Evolutionary conservation across 768 basidiomycete species (phyloP).

Genomic region (Mycena albidolilacea): DNA sequence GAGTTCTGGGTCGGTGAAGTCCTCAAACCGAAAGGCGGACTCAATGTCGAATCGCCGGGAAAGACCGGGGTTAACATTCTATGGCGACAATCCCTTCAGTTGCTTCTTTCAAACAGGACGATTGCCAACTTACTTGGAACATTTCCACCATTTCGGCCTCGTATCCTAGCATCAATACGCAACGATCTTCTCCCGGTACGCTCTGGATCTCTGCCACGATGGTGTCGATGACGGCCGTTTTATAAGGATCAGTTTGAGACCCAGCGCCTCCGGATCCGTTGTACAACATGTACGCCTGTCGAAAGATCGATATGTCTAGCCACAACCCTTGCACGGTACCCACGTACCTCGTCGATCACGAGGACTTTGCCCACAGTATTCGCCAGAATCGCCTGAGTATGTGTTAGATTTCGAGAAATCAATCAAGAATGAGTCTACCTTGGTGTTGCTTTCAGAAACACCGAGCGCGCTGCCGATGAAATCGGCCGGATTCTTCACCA

Average conservation of each 20-base stretch:
- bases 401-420: background rate
- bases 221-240: slow-evolving; percentile 81
- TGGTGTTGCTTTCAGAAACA: slow-evolving; percentile 73
- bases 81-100: background rate
- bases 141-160: slow-evolving; percentile 78
- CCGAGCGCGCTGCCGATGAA: slow-evolving; percentile 75
- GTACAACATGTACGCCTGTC: slow-evolving; percentile 79
- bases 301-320: background rate
- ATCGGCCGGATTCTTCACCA: slow-evolving; percentile 78
- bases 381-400: slow-evolving; percentile 66
- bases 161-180: slow-evolving; percentile 77
- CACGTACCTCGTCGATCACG: slow-evolving; percentile 75
- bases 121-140: slow-evolving; percentile 69
- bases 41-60: slow-evolving; percentile 78
- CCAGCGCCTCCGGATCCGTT: slow-evolving; percentile 53
- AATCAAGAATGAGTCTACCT: background rate
- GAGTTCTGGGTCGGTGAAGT: slow-evolving; percentile 71
- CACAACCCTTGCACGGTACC: background rate
- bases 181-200: slow-evolving; percentile 78
- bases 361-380: slow-evolving; percentile 76
- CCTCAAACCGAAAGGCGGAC: slow-evolving; percentile 77
- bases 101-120: background rate
- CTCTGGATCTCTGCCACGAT: slow-evolving; percentile 83
- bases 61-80: slow-evolving; percentile 82
- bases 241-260: slow-evolving; percentile 62